Base-by-base conservation (phyloP, 2,329 filamentous ascomycete species). In the Penicillium sp. region DNA sequence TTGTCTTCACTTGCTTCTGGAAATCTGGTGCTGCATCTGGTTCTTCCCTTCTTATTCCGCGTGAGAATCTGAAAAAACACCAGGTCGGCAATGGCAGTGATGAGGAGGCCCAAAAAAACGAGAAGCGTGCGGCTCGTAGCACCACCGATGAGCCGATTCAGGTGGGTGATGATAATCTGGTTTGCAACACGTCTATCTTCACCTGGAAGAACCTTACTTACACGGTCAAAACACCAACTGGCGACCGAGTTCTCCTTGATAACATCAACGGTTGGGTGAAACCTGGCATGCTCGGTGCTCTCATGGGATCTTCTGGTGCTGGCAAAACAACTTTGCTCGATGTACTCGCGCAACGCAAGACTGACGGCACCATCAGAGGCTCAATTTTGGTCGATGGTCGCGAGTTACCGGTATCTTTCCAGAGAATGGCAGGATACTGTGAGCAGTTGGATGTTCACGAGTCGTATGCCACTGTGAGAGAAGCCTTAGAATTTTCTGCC, bases 251-350 rank as follows among this genome's bases (percentile, higher is more conserved):
- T 67, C 80, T 91, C 1, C 79, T 91, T 30, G 87, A 90, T 69
- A 83, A 88, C 15, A 86, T 93, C 53, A 87, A 84, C 61, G 91
- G 91, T 0, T 93, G 91, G 72, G 90, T 88, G 1, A 92, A 92
- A 70, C 91, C 91, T 0, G 91, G 91, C 7, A 82, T 89, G 63
- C 85, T 95, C 80, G 86, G 91, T n/a, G 91, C 91, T 0, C 81
- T 95, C 1, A 91, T 94, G 82, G 91, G 92, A 28, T 89, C 89
- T 1, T 91, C 87, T 1, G 90, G 90, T 33, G 91, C 91, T 3
- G 91, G 91, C 3, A 95, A 95, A 76, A 80, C 77, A 0, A 94
- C 91, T 0, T 81, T 95, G 0, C 80, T 95, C 6, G 91, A 94
- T 74, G 91, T 89, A 0, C 78, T 90, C 2, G 88, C 90, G 0